Base-by-base conservation (phyloP, 345 rosid genomes). In the Eucalyptus cloeziana region DNA sequence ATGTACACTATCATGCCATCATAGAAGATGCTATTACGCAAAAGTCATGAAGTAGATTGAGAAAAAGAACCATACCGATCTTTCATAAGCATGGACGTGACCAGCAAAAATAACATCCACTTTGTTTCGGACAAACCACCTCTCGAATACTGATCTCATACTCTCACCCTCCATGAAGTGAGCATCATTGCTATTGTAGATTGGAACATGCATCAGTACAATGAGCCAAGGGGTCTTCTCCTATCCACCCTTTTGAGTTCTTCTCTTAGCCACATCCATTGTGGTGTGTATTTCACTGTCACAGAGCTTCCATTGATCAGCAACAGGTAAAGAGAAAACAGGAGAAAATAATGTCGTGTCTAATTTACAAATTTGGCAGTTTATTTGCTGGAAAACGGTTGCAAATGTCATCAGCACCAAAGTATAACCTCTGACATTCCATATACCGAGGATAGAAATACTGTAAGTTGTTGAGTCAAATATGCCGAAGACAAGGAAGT, bases 161-260 rank as follows among this genome's bases (percentile, higher is more conserved):
- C 99, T 95, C 93, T 96, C 99, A 71, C 99, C 99, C 90, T 97
- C 99, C 99, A 93, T 96, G 93, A 94, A 97, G 89, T 98, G 99
- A 49, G 93, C 98, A 90, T 95, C 97, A 69, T 98, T 97, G 89
- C 96, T 95, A 91, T 93, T 97, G 95, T 98, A 98, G 37, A 95
- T 86, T 8, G 99, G 99, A 43, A 92, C 90, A 86, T 98, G 99
- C 99, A 98, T 96, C 27, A 98, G 95, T 89, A 98, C 97, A 89
- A 97, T 95, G 88, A 97, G 97, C 99, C 99, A 98, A 79, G 99
- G 97, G 76, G 99, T 97, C 93, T 94, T 95, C 94, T 95, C 97
- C 99, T 94, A 93, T 97, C 93, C 91, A 98, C 99, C 93, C 90
- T 97, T 86, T 90, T 89, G 5, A 97, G 88, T 92, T 98, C 99